Evolutionary conservation across 352 stramenopile species (phyloP).

Genomic region (Pythium plurisporium): DNA sequence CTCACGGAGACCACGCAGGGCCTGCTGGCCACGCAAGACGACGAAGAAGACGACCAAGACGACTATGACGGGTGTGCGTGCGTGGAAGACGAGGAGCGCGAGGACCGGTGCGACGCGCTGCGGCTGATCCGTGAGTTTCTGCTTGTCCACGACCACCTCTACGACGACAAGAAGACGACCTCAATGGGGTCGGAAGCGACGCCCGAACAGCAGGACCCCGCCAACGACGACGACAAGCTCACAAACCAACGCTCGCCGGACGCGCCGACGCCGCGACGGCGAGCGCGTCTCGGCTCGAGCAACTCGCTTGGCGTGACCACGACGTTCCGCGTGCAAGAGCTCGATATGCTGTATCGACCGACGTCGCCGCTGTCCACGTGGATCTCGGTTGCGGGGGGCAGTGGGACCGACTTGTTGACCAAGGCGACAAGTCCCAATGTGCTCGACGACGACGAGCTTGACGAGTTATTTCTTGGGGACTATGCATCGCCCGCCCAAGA

Average conservation of each 20-base stretch:
- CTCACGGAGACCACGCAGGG: constrained; percentile 65
- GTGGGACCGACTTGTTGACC: neutral
- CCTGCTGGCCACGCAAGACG: constrained; percentile 48
- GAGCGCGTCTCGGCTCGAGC: neutral
- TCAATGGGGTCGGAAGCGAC: too few species aligned
- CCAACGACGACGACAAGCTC: neutral
- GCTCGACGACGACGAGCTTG: constrained; percentile 34
- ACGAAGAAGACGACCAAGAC: constrained; percentile 37
- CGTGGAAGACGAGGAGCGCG: constrained; percentile 36
- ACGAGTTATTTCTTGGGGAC: constrained; percentile 54
- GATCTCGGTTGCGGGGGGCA: neutral
- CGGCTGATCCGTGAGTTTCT: constrained; percentile 58
- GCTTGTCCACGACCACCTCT: constrained; percentile 49
- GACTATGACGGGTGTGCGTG: constrained; percentile 25
- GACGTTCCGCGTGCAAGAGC: constrained; percentile 50
- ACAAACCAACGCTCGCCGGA: too few species aligned
- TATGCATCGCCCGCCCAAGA: constrained; percentile 40
- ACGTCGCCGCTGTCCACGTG: constrained; percentile 21
- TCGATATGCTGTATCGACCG: constrained; percentile 46
- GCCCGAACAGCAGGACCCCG: neutral
- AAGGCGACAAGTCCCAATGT: constrained; percentile 5
- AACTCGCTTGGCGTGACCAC: constrained; percentile 18
- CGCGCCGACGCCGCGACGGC: neutral
- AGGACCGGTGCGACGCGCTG: constrained; percentile 43
- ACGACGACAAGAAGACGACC: constrained; percentile 21